Evolutionary conservation across 805 yeast species (phyloP).

Genomic region (Suhomyces canberraensis): DNA sequence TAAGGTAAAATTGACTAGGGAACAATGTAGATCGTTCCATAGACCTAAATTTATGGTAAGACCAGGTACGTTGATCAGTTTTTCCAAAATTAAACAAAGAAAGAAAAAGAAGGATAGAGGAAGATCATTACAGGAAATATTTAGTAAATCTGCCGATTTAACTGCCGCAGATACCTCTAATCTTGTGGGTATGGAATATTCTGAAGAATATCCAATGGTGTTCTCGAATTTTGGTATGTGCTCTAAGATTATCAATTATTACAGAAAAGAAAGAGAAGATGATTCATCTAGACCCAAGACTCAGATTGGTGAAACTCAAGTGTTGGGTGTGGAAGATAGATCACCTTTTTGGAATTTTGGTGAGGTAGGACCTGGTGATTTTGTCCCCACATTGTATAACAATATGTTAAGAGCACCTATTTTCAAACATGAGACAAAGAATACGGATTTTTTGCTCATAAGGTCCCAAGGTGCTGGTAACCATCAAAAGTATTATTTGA

Average conservation of each 20-base stretch:
- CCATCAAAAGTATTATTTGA: conserved; percentile 64
- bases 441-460: conserved; percentile 79
- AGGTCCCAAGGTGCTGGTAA: conserved; percentile 79
- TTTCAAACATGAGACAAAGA: conserved; percentile 74
- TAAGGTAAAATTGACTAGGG: conserved; percentile 67
- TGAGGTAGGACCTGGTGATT: conserved; percentile 88
- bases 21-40: conserved; percentile 74
- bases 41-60: conserved; percentile 72
- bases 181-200: conserved; percentile 77
- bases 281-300: conserved; percentile 86
- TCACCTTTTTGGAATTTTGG: conserved; percentile 99
- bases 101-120: conserved; percentile 90
- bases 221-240: conserved; percentile 95
- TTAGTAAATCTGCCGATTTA: conserved; percentile 67
- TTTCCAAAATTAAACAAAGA: conserved; percentile 70
- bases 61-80: conserved; percentile 73
- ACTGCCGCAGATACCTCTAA: conserved; percentile 82
- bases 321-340: conserved; percentile 91
- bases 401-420: conserved; percentile 91
- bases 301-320: conserved; percentile 91
- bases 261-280: conserved; percentile 76
- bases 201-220: conserved; percentile 83
- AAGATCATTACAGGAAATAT: conserved; percentile 70
- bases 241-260: conserved; percentile 86
- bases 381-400: conserved; percentile 91